Conservation (phyloP, 371 early-diverging fungal genomes). For the Fennellomyces sp. region DNA sequence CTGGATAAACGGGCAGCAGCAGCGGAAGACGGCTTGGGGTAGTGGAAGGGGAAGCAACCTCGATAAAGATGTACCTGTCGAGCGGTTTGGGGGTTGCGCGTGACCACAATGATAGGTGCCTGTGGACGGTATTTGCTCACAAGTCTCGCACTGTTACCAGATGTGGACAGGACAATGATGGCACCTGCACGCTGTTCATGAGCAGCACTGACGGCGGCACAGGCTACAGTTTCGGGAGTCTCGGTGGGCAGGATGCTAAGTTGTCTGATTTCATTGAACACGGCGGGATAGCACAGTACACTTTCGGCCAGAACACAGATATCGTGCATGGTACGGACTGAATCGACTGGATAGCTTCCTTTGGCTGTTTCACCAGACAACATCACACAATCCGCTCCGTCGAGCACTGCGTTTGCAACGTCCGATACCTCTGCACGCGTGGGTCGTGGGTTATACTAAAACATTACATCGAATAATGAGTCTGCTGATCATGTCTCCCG, state of each 20-base stretch:
- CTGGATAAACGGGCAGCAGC: slow-evolving; percentile 19
- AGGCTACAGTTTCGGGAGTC: slow-evolving; percentile 93
- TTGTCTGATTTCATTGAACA: slow-evolving; percentile 80
- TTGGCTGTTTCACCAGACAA: slow-evolving; percentile 98
- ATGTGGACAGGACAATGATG: slow-evolving; percentile 82
- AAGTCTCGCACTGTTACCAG: slow-evolving; percentile 89
- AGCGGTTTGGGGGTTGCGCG: slow-evolving; percentile 83
- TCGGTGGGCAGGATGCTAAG: slow-evolving; percentile 76
- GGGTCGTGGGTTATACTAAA: slow-evolving; percentile 88
- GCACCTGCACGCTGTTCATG: slow-evolving; percentile 87
- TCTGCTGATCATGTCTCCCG: background rate
- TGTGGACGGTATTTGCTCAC: slow-evolving; percentile 95
- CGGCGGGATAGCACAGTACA: slow-evolving; percentile 75
- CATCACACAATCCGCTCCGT: slow-evolving; percentile 99
- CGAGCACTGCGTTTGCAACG: slow-evolving; percentile 97
- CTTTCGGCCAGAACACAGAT: slow-evolving; percentile 79
- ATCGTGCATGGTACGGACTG: slow-evolving; percentile 78
- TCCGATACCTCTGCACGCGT: slow-evolving; percentile 99
- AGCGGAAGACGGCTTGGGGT: slow-evolving; percentile 59
- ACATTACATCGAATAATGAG: no score
- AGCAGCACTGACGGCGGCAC: slow-evolving; percentile 89
- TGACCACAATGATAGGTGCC: slow-evolving; percentile 91
- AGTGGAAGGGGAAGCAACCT: slow-evolving; percentile 92
- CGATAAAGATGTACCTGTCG: slow-evolving; percentile 87
- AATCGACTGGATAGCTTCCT: slow-evolving; percentile 82